Evolutionary conservation across 345 rosid genomes (phyloP).

Genomic region (Euclidium syriacum): DNA sequence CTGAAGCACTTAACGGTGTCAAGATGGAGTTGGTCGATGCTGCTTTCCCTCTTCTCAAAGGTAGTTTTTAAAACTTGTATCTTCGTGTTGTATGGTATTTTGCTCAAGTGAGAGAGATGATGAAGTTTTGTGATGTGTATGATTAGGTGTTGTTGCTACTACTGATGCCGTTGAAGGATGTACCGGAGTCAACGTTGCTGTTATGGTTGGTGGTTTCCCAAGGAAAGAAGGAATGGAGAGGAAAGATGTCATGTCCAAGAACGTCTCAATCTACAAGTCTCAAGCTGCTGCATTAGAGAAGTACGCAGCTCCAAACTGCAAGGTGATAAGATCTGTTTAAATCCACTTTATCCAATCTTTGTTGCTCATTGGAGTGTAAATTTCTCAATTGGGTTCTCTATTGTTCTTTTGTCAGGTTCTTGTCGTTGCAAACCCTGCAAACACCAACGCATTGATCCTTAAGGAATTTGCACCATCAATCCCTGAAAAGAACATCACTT

Average conservation of each 20-base stretch:
- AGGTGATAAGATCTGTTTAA: slow-evolving; percentile 41
- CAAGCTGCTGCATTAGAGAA: slow-evolving; percentile 96
- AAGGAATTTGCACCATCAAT: slow-evolving; percentile 97
- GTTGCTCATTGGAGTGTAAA: background rate
- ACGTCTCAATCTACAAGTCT: slow-evolving; percentile 92
- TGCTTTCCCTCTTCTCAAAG: slow-evolving; percentile 96
- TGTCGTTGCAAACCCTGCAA: slow-evolving; percentile 99
- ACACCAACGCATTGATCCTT: slow-evolving; percentile 94
- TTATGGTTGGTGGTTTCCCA: slow-evolving; percentile 99
- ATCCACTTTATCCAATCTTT: background rate
- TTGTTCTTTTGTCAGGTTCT: slow-evolving; percentile 58
- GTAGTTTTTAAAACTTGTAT: slow-evolving; percentile 24
- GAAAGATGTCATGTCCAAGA: slow-evolving; percentile 97
- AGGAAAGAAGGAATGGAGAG: slow-evolving; percentile 99
- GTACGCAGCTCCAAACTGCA: slow-evolving; percentile 94
- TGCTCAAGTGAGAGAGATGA: background rate
- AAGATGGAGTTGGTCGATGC: slow-evolving; percentile 99
- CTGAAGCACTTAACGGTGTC: slow-evolving; percentile 94
- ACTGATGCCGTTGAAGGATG: slow-evolving; percentile 95
- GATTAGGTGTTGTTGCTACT: slow-evolving; percentile 90
- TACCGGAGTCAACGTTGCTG: slow-evolving; percentile 82
- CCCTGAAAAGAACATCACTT: slow-evolving; percentile 88
- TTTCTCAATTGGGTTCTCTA: background rate
- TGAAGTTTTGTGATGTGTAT: background rate
- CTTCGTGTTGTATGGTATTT: background rate